Percentiles rank a stretch among this genome's conserved stretches.
These are phyloP conservation scores for Rhizophora mangle DNA, from an alignment of 345 rosid genomes.

Conservation along the genomic window DNA sequence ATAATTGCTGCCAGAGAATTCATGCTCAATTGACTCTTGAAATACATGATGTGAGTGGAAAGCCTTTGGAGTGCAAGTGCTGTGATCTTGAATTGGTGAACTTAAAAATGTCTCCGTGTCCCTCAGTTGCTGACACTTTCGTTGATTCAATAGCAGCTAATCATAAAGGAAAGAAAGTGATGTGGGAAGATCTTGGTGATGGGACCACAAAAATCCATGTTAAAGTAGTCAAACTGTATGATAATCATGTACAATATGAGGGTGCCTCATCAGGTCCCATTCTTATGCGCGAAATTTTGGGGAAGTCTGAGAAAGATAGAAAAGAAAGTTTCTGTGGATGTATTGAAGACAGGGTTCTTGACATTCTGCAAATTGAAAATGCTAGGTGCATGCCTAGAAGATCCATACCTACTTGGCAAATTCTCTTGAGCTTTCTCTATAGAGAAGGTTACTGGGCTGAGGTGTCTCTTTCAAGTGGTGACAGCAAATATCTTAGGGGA, in stretches of 20 bases:
- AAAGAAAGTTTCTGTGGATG: conserved; percentile 39
- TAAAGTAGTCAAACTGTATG: conserved; percentile 46
- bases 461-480: conserved; percentile 48
- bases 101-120: conserved; percentile 20
- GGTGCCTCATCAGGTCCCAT: conserved; percentile 38
- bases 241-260: conserved; percentile 33
- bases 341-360: conserved; percentile 58
- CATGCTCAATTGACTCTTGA: conserved; percentile 56
- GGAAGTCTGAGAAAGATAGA: conserved; percentile 26
- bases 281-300: conserved; percentile 41
- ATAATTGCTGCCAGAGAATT: conserved; percentile 16
- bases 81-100: conserved; percentile 56
- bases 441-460: conserved; percentile 66
- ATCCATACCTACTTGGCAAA: conserved; percentile 64
- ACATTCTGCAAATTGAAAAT: conserved; percentile 49
- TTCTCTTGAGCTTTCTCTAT: conserved; percentile 65
- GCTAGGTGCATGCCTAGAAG: conserved; percentile 40
- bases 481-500: conserved; percentile 44
- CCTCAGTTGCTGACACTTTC: conserved; percentile 17
- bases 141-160: conserved; percentile 15
- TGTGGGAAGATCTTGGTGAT: conserved; percentile 31
- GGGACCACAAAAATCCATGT: conserved; percentile 43
- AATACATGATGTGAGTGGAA: conserved; percentile 61
- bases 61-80: conserved; percentile 74
- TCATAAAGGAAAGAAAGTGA: conserved; percentile 21